Percentiles rank a stretch among this genome's conserved stretches.
Conservation (phyloP, 805 yeast genomes). For the Teunomyces funiuensis region DNA sequence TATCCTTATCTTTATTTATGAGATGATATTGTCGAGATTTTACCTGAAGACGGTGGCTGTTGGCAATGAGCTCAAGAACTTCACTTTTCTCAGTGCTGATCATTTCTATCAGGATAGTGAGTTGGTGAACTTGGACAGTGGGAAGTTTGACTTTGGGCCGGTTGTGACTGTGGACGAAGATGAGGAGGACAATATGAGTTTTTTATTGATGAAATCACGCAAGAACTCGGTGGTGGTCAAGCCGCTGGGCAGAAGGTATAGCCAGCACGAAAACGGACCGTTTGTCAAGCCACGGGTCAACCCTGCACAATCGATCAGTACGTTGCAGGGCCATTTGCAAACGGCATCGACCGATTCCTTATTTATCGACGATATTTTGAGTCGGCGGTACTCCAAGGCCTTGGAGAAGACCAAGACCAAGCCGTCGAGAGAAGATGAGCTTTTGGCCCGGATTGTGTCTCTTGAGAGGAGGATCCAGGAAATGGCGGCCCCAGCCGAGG, state of each 20-base stretch:
- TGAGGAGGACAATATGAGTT: conserved; percentile 27
- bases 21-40: conserved; percentile 22
- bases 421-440: conserved; percentile 10
- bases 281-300: conserved; percentile 9
- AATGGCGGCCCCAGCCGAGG: conserved; percentile 4
- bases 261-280: conserved; percentile 14
- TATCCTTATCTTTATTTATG: conserved; percentile 33
- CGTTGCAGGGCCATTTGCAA: conserved; percentile 31
- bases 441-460: conserved; percentile 16
- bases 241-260: conserved; percentile 12
- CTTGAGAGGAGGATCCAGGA: background rate
- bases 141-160: conserved; percentile 11
- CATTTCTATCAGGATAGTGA: conserved; percentile 30
- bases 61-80: conserved; percentile 25
- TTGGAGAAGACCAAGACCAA: conserved; percentile 15
- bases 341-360: conserved; percentile 41
- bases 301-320: conserved; percentile 33
- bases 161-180: conserved; percentile 12
- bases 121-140: conserved; percentile 19
- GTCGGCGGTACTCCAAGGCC: conserved; percentile 25
- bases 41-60: conserved; percentile 16
- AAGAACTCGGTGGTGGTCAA: conserved; percentile 24
- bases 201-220: conserved; percentile 25
- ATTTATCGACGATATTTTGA: conserved; percentile 34
- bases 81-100: conserved; percentile 36